Percentiles rank a stretch among this genome's conserved stretches.
phyloP scores from a whole-genome alignment of 1,284 basidiomycete species.

The Neolentinus lepideus region DNA sequence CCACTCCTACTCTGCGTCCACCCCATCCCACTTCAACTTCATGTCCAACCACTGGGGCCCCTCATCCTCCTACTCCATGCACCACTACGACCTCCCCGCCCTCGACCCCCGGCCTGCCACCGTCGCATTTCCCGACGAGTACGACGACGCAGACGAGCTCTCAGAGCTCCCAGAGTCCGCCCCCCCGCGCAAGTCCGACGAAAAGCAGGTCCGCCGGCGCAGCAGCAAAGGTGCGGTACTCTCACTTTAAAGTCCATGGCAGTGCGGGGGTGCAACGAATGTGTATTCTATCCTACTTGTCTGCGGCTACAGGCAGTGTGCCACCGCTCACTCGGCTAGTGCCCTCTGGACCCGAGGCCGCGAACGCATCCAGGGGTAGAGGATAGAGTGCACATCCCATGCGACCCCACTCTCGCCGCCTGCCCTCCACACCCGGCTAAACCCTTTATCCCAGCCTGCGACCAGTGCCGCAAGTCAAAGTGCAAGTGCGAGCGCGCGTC shows the following conservation, averaged over 20 bases:
- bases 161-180: slow-evolving; percentile 25
- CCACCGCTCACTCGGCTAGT: too few relatives aligned
- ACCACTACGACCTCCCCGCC: neutral
- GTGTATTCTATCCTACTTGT: neutral
- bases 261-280: neutral
- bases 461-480: slow-evolving; percentile 77
- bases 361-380: neutral
- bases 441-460: slow-evolving; percentile 43
- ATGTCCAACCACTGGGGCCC: neutral
- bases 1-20: neutral
- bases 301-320: too few relatives aligned
- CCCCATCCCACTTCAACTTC: neutral
- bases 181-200: slow-evolving; percentile 22
- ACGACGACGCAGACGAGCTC: slow-evolving; percentile 40
- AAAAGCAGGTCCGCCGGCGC: slow-evolving; percentile 49
- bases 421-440: neutral
- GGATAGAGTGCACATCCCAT: neutral
- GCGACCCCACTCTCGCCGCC: too few relatives aligned
- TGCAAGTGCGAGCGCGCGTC: slow-evolving; percentile 66
- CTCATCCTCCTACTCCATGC: neutral
- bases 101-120: neutral
- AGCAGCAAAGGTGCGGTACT: slow-evolving; percentile 56
- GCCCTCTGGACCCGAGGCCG: neutral
- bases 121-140: slow-evolving; percentile 42
- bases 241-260: slow-evolving; percentile 1